Conservation (phyloP, 768 basidiomycete genomes). For the Coprinopsis marcescibilis region DNA sequence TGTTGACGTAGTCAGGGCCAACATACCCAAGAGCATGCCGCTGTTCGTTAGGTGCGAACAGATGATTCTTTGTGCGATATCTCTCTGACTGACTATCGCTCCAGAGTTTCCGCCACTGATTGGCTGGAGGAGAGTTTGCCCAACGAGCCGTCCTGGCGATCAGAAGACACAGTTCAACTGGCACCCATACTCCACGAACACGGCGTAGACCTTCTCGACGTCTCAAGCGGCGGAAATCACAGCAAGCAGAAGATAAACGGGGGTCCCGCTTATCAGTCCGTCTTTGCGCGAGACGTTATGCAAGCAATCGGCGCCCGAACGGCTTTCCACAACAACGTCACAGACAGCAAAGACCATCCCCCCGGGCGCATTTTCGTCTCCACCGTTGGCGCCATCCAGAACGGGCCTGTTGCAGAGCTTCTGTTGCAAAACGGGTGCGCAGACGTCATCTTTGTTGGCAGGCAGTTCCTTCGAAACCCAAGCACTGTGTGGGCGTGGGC, state of each 20-base stretch:
- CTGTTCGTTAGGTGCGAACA: constrained; percentile 63
- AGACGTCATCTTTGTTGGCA: constrained; percentile 51
- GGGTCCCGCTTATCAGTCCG: constrained; percentile 48
- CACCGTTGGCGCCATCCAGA: constrained; percentile 48
- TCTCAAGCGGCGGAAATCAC: constrained; percentile 59
- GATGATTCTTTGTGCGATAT: background rate
- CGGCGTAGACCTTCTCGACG: constrained; percentile 74
- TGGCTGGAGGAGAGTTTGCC: constrained; percentile 59
- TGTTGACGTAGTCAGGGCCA: constrained; percentile 54
- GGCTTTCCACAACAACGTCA: background rate
- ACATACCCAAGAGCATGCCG: constrained; percentile 57
- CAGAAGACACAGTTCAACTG: constrained; percentile 62
- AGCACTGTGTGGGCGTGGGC: constrained; percentile 46
- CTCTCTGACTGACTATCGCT: background rate
- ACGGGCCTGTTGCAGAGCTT: constrained; percentile 49
- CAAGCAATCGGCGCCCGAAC: constrained; percentile 27
- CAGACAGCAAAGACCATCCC: constrained; percentile 10
- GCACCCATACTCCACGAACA: constrained; percentile 52
- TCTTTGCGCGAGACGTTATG: constrained; percentile 50
- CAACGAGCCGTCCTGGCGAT: constrained; percentile 59
- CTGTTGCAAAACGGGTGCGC: constrained; percentile 52
- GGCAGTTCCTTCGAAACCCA: constrained; percentile 57
- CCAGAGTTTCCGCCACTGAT: constrained; percentile 65
- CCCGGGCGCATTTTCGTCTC: constrained; percentile 35
- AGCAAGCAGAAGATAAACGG: constrained; percentile 31